Evolutionary conservation across 2,329 filamentous ascomycete genomes (phyloP), one percentile per base, ranked within the genome.

Genomic region (Pseudogymnoascus sp.): DNA sequence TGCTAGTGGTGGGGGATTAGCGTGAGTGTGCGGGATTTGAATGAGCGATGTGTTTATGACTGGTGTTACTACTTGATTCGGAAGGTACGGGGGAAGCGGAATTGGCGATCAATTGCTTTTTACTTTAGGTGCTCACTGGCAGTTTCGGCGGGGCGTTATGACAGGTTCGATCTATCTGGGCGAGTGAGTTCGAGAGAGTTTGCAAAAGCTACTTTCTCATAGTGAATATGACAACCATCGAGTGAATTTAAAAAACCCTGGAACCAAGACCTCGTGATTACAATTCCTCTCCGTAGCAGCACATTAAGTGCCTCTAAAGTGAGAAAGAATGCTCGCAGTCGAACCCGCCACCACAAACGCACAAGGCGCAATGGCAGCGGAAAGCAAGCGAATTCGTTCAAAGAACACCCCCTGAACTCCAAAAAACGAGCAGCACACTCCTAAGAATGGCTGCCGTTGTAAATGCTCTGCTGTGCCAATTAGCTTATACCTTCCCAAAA

Each of bases 1-100:
- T 66, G 84, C 84, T 0, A 81, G 83, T 1, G 85, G 81, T 67
- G 73, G 76, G 0, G 76, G 76, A 0, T 63, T 77, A 50, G 56
- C 62, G 40, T 65, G 59, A 65, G 14, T 14, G 12, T 25, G 23
- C 23, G 28, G 8, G 28, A 28, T 28, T 6, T 28, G 28, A 8
- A 6, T 18, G 47, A 53, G 47, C 25, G 47, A 53, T 3, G n/a
- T n/a, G 47, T 53, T 33, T 53, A 53, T 31, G 47, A 53, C 25
- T 53, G 47, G 47, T 53, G 25, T 53, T 53, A 14, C 1, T 53
- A n/a, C 47, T 16, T 53, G 23, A 18, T 53, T 53, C 12, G 25
- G n/a, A 12, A 6, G 42, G 42, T 12, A 11, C 4, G 47, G 25
- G 47, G 25, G 7, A 11, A 16, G 21, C n/a, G 50, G 50, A 33